Evolutionary conservation across 257 asterid genomes (phyloP).

Genomic region (Cruciata laevipes): DNA sequence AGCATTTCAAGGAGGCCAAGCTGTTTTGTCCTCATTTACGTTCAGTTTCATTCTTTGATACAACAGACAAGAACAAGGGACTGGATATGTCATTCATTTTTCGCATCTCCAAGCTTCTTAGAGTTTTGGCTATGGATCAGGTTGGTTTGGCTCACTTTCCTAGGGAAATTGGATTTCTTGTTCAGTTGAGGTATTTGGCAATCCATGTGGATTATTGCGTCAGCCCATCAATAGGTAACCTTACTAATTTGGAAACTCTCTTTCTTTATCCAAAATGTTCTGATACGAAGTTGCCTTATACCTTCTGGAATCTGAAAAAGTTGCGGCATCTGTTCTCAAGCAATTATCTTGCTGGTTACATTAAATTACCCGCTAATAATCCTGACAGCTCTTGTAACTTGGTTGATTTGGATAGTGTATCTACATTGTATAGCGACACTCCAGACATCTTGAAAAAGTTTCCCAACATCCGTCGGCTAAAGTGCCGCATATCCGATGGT

Average conservation of each 20-base stretch:
- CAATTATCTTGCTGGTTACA: no score
- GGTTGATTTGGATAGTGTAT: no score
- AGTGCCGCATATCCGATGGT: no score
- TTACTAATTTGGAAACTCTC: background rate
- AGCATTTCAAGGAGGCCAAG: no score
- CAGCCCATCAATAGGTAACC: background rate
- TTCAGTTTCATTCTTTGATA: background rate
- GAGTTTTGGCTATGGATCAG: background rate
- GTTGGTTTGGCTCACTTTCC: background rate
- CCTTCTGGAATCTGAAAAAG: background rate
- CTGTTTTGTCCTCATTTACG: background rate
- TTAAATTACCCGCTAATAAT: no score
- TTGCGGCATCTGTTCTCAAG: background rate
- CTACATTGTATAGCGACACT: no score
- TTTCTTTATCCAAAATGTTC: background rate
- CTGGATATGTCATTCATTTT: background rate
- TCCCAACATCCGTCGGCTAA: no score
- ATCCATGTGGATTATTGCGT: background rate
- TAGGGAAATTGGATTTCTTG: background rate
- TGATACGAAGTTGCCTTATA: background rate
- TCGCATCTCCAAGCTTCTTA: background rate
- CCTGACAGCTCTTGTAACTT: no score
- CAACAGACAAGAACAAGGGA: background rate
- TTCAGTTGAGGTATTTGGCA: slow-evolving; percentile 4
- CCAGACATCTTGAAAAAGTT: no score